Evolutionary conservation across 176 grass and related monocot genomes (phyloP).

Genomic region (Avena eriantha): DNA sequence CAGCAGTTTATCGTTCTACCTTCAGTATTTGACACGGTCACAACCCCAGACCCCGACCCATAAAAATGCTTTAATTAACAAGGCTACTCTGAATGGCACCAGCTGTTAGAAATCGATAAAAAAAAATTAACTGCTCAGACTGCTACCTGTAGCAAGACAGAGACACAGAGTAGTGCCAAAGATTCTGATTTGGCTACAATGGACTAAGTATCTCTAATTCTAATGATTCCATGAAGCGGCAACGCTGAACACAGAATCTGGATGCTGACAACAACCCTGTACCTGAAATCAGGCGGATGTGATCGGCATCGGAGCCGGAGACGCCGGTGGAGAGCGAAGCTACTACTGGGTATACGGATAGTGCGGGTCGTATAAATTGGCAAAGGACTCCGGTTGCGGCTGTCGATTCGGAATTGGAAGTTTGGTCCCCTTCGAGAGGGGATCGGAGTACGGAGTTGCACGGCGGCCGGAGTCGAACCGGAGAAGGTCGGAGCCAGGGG

Average conservation of each 20-base stretch:
- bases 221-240: not conserved
- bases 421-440: not conserved
- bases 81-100: not conserved
- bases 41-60: not conserved
- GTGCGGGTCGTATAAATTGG: not conserved
- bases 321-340: not conserved
- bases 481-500: not conserved
- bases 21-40: not conserved
- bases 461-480: conserved; percentile 5
- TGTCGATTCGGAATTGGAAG: not conserved
- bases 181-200: not conserved
- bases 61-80: not conserved
- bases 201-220: not conserved
- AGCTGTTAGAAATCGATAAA: not conserved
- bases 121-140: not conserved
- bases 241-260: not conserved
- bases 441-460: not conserved
- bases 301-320: not conserved
- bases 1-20: not conserved
- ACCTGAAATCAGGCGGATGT: not conserved
- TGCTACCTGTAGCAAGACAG: not conserved
- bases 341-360: not conserved
- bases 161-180: not conserved
- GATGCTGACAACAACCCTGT: not conserved
- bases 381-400: not conserved